Evolutionary conservation across 2,329 filamentous ascomycete species (phyloP).

Genomic region (Colletotrichum sp.): DNA sequence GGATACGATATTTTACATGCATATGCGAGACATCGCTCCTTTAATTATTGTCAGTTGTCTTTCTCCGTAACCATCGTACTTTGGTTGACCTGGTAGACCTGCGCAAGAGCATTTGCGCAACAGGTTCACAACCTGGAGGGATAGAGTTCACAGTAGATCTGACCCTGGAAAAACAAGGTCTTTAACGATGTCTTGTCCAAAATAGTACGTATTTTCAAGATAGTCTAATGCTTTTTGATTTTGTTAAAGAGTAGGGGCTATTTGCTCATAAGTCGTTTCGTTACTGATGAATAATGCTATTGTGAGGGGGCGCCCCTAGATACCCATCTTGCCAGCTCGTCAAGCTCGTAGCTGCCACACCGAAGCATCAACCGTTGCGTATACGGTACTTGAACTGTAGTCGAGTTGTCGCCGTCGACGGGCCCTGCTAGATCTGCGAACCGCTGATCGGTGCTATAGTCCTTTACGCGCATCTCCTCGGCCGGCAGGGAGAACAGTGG

Average conservation of each 20-base stretch:
- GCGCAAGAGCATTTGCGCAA: not conserved
- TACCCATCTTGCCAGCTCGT: conserved; percentile 11
- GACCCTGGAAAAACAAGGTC: not conserved
- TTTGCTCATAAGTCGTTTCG: not conserved
- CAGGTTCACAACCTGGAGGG: not conserved
- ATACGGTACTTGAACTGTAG: not conserved
- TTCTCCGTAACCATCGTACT: not conserved
- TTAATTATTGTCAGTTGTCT: not conserved
- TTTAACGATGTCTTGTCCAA: not conserved
- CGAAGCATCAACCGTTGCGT: conserved; percentile 2
- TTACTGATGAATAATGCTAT: not conserved
- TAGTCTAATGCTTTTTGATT: not conserved
- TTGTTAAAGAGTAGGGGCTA: not conserved
- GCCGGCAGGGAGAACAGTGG: conserved; percentile 12
- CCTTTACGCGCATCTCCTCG: conserved; percentile 17
- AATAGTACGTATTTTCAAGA: not conserved
- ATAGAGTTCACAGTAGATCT: not conserved
- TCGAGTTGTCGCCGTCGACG: not conserved
- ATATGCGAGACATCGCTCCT: not conserved
- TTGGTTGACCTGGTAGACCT: not conserved
- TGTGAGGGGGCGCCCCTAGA: not conserved
- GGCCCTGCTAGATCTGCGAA: not conserved
- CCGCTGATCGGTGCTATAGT: not conserved
- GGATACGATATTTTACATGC: not conserved
- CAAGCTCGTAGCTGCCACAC: conserved; percentile 12